Evolutionary conservation across 139 green algal genomes (phyloP), one percentile per base, ranked within the genome.

Genomic region (Volvox africanus): DNA sequence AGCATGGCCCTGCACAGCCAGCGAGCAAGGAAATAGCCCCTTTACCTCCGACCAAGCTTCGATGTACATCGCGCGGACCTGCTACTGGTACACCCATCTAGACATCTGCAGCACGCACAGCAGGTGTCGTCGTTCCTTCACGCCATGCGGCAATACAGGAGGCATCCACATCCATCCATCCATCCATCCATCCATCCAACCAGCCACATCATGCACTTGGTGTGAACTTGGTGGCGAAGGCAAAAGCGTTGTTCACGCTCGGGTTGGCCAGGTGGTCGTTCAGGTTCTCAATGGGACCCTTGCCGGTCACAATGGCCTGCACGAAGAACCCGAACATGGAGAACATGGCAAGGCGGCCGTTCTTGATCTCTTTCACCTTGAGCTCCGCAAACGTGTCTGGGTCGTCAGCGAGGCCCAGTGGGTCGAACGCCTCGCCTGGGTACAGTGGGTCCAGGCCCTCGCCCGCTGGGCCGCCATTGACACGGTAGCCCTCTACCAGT

Each of bases 271-370:
- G 90, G 93, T 99, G 97, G 69, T 95, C 93, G 78, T 95, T 83
- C 88, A 98, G 93, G 94, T 96, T 97, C 50, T 85, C 81, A 32
- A 96, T 82, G 75, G 90, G 92, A 69, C 92, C 95, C 95, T 97
- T 95, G 92, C 95, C 95, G 88, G 96, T 98, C 37, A 97, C 94
- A 85, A 98, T 97, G 90, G 94, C 94, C 94, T 96, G 94, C 55
- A 97, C 92, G 93, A 95, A 96, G 92, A 96, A 94, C 55, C 97
- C 97, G 80, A 98, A 95, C 93, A 98, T 97, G 89, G 96, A 96
- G 92, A 99, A 96, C 97, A 99, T 99, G 82, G 97, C 97, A 33
- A 99, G 95, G 89, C 97, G 96, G 83, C 97, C 97, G 96, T 89
- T 89, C 85, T 89, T 89, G 17, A 89, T 9, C 85, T 89, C 96